Base-by-base conservation (phyloP, 257 asterid species). In the Solanum clarkiae region DNA sequence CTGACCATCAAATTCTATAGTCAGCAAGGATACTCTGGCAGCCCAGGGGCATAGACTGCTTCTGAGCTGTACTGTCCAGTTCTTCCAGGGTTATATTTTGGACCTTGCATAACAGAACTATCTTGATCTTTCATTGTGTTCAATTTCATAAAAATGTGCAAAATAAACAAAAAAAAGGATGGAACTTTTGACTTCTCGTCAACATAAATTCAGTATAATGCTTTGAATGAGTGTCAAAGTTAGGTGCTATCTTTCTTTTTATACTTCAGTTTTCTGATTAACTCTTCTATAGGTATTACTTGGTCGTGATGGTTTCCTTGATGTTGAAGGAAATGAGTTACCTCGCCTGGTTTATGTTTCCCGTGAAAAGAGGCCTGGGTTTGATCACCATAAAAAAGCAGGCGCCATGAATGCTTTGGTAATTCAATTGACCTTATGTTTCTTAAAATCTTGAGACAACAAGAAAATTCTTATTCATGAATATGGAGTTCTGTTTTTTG, bases 361-460 rank as follows among this genome's bases (percentile, higher is more conserved):
- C 70, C 98, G 98, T 89, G 98, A 95, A 88, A 95, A 95, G 92
- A 92, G 98, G 88, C 98, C 95, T 40, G 96, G 98, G 32, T 95
- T 95, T 36, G 95, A 95, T 88, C 98, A 95, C 90, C 98, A 95
- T 86, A 95, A 94, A 90, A 95, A 95, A 87, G 98, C 98, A 20
- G 98, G 98, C 80, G 98, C 98, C 66, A 95, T 95, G 98, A 95
- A 95, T 92, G 81, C 98, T 14, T 89, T 95, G 96, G 98, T 95
- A 86, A 91, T 82, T 77, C n/a, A 8, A 49, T 45, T 77, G 45
- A 49, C 45, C 44, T 77, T 51, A 77, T 77, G 83, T 53, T 79
- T 10, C 26, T 1, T 29, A 17, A 77, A 53, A 79, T 79, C 29
- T 32, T 7, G 65, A 36, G 51, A 15, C 62, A 77, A 77, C 36